These are phyloP conservation scores for Strobilomyces dryophilus DNA, from an alignment of 768 basidiomycete genomes.

Conservation along the genomic window DNA sequence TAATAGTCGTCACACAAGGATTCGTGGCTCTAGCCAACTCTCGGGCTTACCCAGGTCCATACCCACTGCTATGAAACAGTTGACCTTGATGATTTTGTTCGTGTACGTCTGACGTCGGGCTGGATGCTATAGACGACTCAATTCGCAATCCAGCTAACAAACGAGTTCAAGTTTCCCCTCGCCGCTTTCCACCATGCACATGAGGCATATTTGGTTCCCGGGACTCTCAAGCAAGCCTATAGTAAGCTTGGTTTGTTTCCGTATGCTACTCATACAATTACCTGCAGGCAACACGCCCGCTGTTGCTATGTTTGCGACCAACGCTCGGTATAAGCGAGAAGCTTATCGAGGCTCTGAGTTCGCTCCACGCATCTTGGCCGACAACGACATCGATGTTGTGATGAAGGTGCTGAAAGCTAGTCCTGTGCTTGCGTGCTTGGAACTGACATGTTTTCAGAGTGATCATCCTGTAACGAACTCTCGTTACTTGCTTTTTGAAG, in stretches of 20 bases:
- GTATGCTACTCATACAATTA: not conserved
- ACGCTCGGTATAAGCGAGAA: slow-evolving; percentile 61
- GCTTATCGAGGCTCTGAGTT: slow-evolving; percentile 64
- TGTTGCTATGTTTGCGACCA: slow-evolving; percentile 77
- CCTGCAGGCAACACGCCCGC: slow-evolving; percentile 54
- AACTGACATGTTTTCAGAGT: slow-evolving; percentile 32
- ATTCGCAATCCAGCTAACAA: slow-evolving; percentile 55
- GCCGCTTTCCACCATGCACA: slow-evolving; percentile 86
- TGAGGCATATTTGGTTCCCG: slow-evolving; percentile 87
- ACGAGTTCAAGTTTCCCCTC: slow-evolving; percentile 85
- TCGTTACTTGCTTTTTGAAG: slow-evolving; percentile 53
- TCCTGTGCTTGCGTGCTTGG: slow-evolving; percentile 8
- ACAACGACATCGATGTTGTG: slow-evolving; percentile 52
- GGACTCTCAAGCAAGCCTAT: slow-evolving; percentile 70
- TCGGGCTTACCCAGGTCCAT: slow-evolving; percentile 21
- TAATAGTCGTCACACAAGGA: not conserved
- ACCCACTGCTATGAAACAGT: slow-evolving; percentile 52
- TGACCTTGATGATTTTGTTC: slow-evolving; percentile 65
- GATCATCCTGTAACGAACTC: slow-evolving; percentile 55
- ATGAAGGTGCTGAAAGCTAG: slow-evolving; percentile 49
- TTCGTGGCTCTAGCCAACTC: not conserved
- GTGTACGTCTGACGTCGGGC: slow-evolving; percentile 40
- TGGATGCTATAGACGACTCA: slow-evolving; percentile 1
- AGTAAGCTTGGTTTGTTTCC: slow-evolving; percentile 16
- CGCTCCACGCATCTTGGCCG: slow-evolving; percentile 55